These are phyloP conservation scores for Nematodospora valgi DNA, from an alignment of 805 yeast genomes.

Conservation along the genomic window DNA sequence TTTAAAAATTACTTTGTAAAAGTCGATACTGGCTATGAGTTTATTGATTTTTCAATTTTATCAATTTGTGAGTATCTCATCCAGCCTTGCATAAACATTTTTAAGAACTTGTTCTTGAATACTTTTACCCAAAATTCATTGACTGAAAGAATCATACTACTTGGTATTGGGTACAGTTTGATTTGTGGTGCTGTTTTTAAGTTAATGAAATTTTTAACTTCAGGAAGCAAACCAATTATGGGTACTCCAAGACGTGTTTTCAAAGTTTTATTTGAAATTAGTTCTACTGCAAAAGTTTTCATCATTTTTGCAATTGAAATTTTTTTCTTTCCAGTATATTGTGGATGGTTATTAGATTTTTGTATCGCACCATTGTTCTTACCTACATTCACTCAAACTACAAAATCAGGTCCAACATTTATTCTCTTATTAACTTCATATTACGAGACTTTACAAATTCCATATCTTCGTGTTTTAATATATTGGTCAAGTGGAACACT, in stretches of 20 bases:
- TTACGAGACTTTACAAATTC: slow-evolving; percentile 14
- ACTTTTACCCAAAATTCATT: slow-evolving; percentile 25
- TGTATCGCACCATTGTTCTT: slow-evolving; percentile 58
- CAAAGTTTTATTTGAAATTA: slow-evolving; percentile 49
- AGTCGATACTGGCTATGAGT: slow-evolving; percentile 11
- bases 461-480: slow-evolving; percentile 19
- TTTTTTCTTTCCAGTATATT: slow-evolving; percentile 78
- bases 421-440: slow-evolving; percentile 22
- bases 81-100: slow-evolving; percentile 16
- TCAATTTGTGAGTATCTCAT: slow-evolving; percentile 14
- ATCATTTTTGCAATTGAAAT: slow-evolving; percentile 74
- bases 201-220: slow-evolving; percentile 26
- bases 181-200: slow-evolving; percentile 21
- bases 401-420: slow-evolving; percentile 9
- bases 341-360: slow-evolving; percentile 76
- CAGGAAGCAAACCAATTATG: slow-evolving; percentile 41
- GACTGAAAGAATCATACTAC: slow-evolving; percentile 34
- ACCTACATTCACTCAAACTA: slow-evolving; percentile 11
- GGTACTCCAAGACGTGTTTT: slow-evolving; percentile 52
- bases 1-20: not conserved
- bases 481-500: slow-evolving; percentile 75
- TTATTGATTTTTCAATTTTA: slow-evolving; percentile 12
- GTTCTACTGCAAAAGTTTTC: slow-evolving; percentile 70
- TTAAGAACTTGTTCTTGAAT: slow-evolving; percentile 17
- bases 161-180: slow-evolving; percentile 32